Conservation (phyloP, 1,139 yeast genomes). For the Schwanniomyces etchellsii region DNA sequence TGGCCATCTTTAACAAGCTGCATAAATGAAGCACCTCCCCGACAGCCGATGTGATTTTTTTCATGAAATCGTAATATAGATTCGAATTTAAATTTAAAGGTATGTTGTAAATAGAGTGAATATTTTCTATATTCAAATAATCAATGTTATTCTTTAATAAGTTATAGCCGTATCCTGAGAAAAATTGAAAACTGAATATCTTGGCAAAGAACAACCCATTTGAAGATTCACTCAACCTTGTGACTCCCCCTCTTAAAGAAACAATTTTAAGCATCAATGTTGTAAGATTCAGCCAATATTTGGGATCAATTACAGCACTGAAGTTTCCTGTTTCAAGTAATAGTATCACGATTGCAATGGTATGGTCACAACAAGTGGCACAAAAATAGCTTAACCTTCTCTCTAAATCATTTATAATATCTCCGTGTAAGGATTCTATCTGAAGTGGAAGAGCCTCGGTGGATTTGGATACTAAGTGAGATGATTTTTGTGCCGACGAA, state of each 20-base stretch:
- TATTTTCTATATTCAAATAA: conserved; percentile 2
- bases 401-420: background rate
- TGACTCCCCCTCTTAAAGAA: conserved; percentile 4
- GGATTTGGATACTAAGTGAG: too few species aligned
- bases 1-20: conserved; percentile 3
- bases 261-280: conserved; percentile 2
- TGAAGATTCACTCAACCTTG: conserved; percentile 1
- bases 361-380: conserved; percentile 1
- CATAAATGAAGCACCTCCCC: conserved; percentile 4
- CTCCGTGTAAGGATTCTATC: background rate
- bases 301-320: background rate
- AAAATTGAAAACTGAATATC: background rate
- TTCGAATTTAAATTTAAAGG: background rate
- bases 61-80: conserved; percentile 1
- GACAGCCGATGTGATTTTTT: conserved; percentile 1
- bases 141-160: conserved; percentile 2
- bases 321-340: background rate
- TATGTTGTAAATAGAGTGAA: background rate
- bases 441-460: background rate
- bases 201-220: conserved; percentile 1
- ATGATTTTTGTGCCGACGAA: background rate
- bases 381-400: background rate
- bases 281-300: conserved; percentile 3
- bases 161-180: conserved; percentile 2
- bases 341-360: conserved; percentile 1